Evolutionary conservation across 306 rosid species (phyloP), one percentile per base, ranked within the genome.

Genomic region (Cicer bijugum): DNA sequence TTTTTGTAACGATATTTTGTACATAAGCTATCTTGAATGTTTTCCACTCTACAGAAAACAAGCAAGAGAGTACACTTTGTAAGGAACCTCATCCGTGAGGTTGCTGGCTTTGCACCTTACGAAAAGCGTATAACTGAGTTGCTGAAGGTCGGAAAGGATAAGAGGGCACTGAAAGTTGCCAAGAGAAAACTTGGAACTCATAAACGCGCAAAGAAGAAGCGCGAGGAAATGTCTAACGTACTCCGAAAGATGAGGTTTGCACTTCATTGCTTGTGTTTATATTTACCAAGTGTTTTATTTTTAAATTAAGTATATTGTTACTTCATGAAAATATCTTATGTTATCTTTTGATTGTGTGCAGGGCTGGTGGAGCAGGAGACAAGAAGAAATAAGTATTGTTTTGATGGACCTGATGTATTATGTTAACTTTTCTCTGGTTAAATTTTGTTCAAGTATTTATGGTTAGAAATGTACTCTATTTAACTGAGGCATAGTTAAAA

Each of bases 221-320:
- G 93, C 16, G 96, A 92, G 60, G 97, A 92, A 85, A 92, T 88
- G 97, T 86, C 97, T 6, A 89, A 77, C 6, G 92, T 81, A 40
- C 96, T 92, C 64, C 82, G 96, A 50, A 92, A 92, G 86, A 89
- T 92, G 90, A 89, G 97, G 97, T 92, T 71, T 47, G 33, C 4
- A 6, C 12, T 70, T 39, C 8, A 17, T 14, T 60, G 57, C 23
- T 1, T 59, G 1, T 47, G n/a, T 15, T 80, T 42, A 7, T 58
- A 16, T 7, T 0, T 12, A 10, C 33, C 6, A 1, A 23, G 7
- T 12, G 7, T 6, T 48, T 12, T 9, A n/a, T 48, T 48, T 3
- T 28, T 16, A 2, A 28, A 11, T 17, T 63, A 12, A 48, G 12
- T 9, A 43, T 35, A 10, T 7, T 44, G 9, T 59, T 14, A 35